Percentiles rank a stretch among this genome's conserved stretches.
phyloP scores from a whole-genome alignment of 192 early-diverging fungal species.

The Kappamyces sp. region DNA sequence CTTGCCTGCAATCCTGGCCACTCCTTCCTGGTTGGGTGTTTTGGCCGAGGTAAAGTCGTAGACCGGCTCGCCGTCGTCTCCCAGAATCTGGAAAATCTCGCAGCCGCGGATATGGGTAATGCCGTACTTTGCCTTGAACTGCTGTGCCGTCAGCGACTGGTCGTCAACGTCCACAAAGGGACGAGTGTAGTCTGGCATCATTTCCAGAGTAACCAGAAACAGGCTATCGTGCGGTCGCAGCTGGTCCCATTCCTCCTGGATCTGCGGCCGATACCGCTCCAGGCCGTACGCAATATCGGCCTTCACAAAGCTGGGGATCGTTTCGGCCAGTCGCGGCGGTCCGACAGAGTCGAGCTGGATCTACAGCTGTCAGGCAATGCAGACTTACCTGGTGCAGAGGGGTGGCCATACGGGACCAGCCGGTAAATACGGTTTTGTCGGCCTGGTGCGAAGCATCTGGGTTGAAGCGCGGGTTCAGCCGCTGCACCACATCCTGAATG shows the following conservation, averaged over 20 bases:
- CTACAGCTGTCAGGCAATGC: conserved; percentile 16
- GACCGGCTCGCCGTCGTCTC: conserved; percentile 56
- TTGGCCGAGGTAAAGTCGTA: conserved; percentile 26
- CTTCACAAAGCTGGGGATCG: conserved; percentile 64
- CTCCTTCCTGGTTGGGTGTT: conserved; percentile 28
- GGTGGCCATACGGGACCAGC: conserved; percentile 91
- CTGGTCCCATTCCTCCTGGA: conserved; percentile 83
- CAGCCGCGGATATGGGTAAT: conserved; percentile 81
- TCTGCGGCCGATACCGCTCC: conserved; percentile 58
- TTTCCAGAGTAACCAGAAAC: conserved; percentile 71
- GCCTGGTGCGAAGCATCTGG: conserved; percentile 36
- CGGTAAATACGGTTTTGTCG: conserved; percentile 67
- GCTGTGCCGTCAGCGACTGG: neutral
- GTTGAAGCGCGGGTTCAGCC: conserved; percentile 65
- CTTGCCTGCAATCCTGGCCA: conserved; percentile 28
- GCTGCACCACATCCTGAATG: conserved; percentile 78
- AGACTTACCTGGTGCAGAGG: conserved; percentile 55
- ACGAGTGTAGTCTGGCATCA: conserved; percentile 30
- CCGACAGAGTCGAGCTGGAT: conserved; percentile 67
- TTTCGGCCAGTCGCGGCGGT: conserved; percentile 63
- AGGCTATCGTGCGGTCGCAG: conserved; percentile 83
- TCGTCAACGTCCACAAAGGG: conserved; percentile 18
- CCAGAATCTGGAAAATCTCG: conserved; percentile 74
- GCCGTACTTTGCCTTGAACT: conserved; percentile 61
- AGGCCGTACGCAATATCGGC: conserved; percentile 77